These are phyloP conservation scores for Hippophae tibetana DNA, from an alignment of 306 rosid species.

Conservation along the genomic window DNA sequence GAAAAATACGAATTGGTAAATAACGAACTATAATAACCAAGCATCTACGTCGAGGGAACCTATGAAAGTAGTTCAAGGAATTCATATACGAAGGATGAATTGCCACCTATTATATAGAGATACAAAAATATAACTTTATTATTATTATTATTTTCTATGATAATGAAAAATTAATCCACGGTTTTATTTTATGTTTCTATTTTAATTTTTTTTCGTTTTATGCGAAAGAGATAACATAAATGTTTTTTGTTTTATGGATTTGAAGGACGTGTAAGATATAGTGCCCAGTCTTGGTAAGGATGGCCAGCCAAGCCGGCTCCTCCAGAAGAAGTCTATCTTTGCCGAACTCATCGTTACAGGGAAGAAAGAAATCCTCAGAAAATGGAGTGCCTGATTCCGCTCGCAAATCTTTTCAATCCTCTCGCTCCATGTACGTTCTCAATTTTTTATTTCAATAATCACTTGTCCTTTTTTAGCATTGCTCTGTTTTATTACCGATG, in stretches of 20 bases:
- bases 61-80: no score
- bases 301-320: constrained; percentile 52
- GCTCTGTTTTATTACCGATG: background rate
- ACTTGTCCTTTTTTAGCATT: background rate
- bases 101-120: no score
- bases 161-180: no score
- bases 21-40: no score
- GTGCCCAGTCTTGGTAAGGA: constrained; percentile 20
- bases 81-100: no score
- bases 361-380: constrained; percentile 46
- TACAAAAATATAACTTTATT: no score
- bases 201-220: no score
- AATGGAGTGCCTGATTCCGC: constrained; percentile 32
- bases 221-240: no score
- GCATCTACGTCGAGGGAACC: no score
- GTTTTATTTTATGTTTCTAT: no score
- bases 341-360: constrained; percentile 21
- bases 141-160: background rate
- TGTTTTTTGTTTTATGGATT: background rate
- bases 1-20: no score
- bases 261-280: constrained; percentile 8
- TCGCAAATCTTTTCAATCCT: constrained; percentile 38
- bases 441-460: background rate
- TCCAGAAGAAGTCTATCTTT: constrained; percentile 44
- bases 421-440: constrained; percentile 44